phyloP scores from a whole-genome alignment of 73 alveolate genomes.

The Symbiodinium natans region DNA sequence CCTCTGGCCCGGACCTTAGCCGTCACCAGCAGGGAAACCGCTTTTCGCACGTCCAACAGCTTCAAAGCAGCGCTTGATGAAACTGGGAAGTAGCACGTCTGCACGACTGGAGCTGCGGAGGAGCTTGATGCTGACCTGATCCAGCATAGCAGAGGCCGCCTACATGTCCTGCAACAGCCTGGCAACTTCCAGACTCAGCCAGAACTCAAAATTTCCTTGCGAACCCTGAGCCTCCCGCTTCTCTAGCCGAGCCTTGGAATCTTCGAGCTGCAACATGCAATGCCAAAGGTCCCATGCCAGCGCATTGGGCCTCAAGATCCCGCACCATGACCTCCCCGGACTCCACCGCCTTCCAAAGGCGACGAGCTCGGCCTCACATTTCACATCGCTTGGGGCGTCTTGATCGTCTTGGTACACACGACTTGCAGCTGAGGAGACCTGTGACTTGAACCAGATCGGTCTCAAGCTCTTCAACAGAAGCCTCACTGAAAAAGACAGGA shows the following conservation, averaged over 20 bases:
- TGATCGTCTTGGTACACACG: neutral
- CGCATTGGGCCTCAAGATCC: conserved; percentile 42
- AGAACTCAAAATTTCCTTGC: neutral
- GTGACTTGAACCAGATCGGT: neutral
- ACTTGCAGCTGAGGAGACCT: no score
- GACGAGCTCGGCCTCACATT: conserved; percentile 61
- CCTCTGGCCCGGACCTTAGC: no score
- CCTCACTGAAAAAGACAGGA: neutral
- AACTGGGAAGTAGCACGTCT: no score
- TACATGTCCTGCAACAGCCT: no score
- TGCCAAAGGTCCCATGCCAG: no score
- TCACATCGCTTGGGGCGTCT: no score
- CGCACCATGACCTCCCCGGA: conserved; percentile 34
- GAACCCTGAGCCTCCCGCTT: neutral
- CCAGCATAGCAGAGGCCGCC: no score
- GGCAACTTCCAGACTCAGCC: neutral
- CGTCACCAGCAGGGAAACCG: no score
- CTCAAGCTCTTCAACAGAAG: conserved; percentile 6
- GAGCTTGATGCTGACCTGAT: neutral
- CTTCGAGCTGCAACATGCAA: no score
- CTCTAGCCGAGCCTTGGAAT: neutral
- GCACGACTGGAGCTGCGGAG: neutral
- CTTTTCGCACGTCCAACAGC: no score
- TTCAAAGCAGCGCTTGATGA: no score
- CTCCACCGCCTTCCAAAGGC: conserved; percentile 64